Percentiles rank a stretch among this genome's conserved stretches.
These are phyloP conservation scores for Chionographis japonica DNA, from an alignment of 106 monocot genomes.

Conservation along the genomic window DNA sequence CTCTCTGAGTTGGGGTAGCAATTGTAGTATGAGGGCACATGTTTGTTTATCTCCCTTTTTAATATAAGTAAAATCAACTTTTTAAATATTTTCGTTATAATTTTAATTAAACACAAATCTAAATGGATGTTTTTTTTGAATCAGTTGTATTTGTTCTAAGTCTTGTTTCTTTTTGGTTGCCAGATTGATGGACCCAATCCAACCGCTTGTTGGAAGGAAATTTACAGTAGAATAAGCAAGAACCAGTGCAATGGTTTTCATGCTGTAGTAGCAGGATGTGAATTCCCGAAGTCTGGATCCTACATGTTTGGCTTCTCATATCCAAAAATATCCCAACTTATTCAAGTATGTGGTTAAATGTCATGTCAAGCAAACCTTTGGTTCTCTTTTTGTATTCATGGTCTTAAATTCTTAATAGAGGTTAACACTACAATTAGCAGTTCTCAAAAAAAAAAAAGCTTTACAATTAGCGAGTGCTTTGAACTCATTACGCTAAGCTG, in stretches of 20 bases:
- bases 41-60: neutral
- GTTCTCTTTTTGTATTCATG: too few species aligned
- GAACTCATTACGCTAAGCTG: too few species aligned
- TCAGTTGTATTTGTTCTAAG: neutral
- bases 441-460: too few species aligned
- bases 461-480: too few species aligned
- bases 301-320: slow-evolving; percentile 94
- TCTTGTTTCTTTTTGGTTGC: slow-evolving; percentile 10
- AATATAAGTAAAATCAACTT: neutral
- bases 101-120: neutral
- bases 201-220: slow-evolving; percentile 83
- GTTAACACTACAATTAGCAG: too few species aligned
- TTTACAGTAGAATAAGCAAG: slow-evolving; percentile 55
- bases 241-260: slow-evolving; percentile 20
- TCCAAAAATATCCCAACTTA: slow-evolving; percentile 60
- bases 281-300: slow-evolving; percentile 71
- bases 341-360: slow-evolving; percentile 43
- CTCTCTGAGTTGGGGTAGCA: too few species aligned
- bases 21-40: too few species aligned
- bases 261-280: slow-evolving; percentile 26
- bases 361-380: neutral
- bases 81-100: neutral
- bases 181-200: slow-evolving; percentile 92
- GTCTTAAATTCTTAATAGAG: too few species aligned
- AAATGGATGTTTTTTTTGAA: neutral